A percentile compares a stretch with the other conserved stretches of the same genome.
These are phyloP conservation scores for Hemileia vastatrix DNA, from an alignment of 1,284 basidiomycete genomes.

Conservation along the genomic window DNA sequence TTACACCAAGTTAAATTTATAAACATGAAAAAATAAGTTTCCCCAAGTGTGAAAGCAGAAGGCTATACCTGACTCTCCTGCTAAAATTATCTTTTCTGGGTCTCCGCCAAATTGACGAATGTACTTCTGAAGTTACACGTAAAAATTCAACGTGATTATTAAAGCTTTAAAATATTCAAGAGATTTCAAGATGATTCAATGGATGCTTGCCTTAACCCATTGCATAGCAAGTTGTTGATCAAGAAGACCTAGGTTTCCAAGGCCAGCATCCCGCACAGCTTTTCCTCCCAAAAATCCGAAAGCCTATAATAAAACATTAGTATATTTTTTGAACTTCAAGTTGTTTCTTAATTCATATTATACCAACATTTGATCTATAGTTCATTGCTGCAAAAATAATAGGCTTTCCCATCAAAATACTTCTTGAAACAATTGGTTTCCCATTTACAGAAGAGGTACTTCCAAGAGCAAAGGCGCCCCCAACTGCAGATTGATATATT, in stretches of 20 bases:
- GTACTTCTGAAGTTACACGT: background rate
- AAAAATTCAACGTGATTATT: background rate
- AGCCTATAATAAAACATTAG: background rate
- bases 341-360: background rate
- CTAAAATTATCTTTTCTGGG: background rate
- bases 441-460: too few relatives aligned
- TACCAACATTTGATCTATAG: background rate
- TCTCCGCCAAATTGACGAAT: constrained; percentile 1
- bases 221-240: constrained; percentile 8
- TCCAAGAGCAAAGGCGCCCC: background rate
- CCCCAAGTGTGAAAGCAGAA: too few relatives aligned
- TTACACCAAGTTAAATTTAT: too few relatives aligned
- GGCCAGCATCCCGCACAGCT: background rate
- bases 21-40: too few relatives aligned
- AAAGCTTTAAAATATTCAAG: background rate
- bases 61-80: background rate
- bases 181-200: background rate
- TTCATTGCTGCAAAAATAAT: constrained; percentile 1
- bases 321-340: background rate
- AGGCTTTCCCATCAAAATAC: background rate
- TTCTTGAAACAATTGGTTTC: background rate
- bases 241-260: constrained; percentile 10
- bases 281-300: constrained; percentile 13
- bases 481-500: background rate
- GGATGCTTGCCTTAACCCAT: constrained; percentile 3